Conservation (phyloP, 2,329 filamentous ascomycete species). For the Cryphonectria radicalis region DNA sequence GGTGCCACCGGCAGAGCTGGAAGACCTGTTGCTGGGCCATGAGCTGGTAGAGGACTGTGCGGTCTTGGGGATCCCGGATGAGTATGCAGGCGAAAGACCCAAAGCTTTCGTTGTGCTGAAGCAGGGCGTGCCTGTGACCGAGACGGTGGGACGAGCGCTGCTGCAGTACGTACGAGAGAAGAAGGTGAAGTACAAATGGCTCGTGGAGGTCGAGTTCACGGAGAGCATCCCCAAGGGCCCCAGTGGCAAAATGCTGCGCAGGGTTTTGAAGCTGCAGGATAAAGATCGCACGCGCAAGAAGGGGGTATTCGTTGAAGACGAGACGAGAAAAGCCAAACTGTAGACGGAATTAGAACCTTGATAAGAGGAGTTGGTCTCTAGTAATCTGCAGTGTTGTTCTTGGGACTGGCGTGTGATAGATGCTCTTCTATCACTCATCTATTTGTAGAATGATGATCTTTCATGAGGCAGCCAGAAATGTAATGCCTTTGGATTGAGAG, state of each 20-base stretch:
- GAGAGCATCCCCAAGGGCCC: conserved; percentile 59
- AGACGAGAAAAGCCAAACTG: background rate
- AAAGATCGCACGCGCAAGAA: conserved; percentile 8
- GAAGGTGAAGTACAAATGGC: conserved; percentile 56
- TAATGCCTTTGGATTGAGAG: background rate
- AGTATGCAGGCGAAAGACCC: conserved; percentile 61
- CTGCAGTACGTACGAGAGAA: conserved; percentile 53
- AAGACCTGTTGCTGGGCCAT: conserved; percentile 37
- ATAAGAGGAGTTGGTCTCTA: background rate
- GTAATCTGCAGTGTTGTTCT: background rate
- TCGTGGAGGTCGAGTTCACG: conserved; percentile 52
- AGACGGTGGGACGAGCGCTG: conserved; percentile 44
- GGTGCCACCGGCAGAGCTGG: conserved; percentile 39
- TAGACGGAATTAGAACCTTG: conserved; percentile 8
- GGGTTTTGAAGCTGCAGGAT: conserved; percentile 43
- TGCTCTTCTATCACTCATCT: background rate
- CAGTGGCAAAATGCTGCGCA: conserved; percentile 60
- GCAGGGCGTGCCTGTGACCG: conserved; percentile 28
- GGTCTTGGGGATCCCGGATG: conserved; percentile 57
- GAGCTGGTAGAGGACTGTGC: conserved; percentile 58
- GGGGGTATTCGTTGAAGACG: conserved; percentile 12
- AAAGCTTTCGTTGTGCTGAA: conserved; percentile 62
- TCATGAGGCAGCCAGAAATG: background rate
- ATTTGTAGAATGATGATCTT: background rate
- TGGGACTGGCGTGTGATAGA: background rate